phyloP scores from a whole-genome alignment of 1,284 basidiomycete genomes.

The Sphaerobolus stellatus region DNA sequence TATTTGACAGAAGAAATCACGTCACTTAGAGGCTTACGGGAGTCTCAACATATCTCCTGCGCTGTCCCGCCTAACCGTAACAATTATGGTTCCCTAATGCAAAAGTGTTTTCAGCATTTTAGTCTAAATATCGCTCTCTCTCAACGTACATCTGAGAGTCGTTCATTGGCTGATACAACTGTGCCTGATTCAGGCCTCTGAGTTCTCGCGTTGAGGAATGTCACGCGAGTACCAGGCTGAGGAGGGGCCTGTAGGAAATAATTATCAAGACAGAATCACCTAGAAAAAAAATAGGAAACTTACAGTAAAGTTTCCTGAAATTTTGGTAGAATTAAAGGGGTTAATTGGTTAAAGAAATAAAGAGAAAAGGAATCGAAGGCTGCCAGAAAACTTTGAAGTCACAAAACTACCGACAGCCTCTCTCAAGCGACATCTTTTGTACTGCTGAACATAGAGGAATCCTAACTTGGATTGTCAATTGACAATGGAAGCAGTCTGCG shows the following conservation, averaged over 20 bases:
- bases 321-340: slow-evolving; percentile 1
- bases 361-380: not conserved
- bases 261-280: slow-evolving; percentile 10
- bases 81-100: slow-evolving; percentile 10
- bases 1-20: not conserved
- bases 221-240: slow-evolving; percentile 12
- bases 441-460: too few relatives aligned
- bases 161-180: slow-evolving; percentile 8
- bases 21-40: not conserved
- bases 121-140: not conserved
- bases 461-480: too few relatives aligned
- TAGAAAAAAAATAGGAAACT: not conserved
- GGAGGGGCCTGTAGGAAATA: slow-evolving; percentile 5
- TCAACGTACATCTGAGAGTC: slow-evolving; percentile 6
- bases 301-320: slow-evolving; percentile 8
- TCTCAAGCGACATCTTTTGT: too few relatives aligned
- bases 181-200: slow-evolving; percentile 11
- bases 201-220: slow-evolving; percentile 11
- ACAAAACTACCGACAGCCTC: too few relatives aligned
- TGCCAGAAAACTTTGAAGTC: not conserved
- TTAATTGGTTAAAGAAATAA: too few relatives aligned
- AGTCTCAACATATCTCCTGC: slow-evolving; percentile 9
- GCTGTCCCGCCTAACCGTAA: slow-evolving; percentile 3
- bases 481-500: too few relatives aligned
- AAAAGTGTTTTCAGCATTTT: not conserved